Evolutionary conservation across 352 stramenopile species (phyloP), one percentile per base, ranked within the genome.

Genomic region (Globisporangium cystogenes): DNA sequence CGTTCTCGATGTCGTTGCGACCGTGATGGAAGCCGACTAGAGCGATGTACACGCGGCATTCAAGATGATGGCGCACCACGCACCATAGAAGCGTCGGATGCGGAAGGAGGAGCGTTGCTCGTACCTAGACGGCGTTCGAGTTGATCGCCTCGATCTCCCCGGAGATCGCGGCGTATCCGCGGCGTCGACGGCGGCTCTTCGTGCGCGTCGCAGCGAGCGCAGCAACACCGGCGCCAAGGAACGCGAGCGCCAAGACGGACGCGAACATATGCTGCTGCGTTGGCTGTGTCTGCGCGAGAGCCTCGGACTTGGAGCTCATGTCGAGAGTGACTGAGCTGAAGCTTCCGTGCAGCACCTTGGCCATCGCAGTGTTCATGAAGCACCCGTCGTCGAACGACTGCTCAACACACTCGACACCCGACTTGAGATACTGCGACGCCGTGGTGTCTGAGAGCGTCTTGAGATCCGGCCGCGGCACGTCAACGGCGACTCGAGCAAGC

Each of bases 331-430:
- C 16, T 6, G 31, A 42, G 18, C 51, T 42, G 27, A 56, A 49
- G 31, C 27, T 20, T 10, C 40, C 21, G 14, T 57, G 33, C 20
- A 57, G 35, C 15, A 43, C 31, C 33, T 57, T 57, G 42, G 29
- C 27, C 42, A 57, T 51, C 7, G 51, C 42, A 0, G 31, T 35
- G 24, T 51, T 49, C 42, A 57, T 57, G 35, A 57, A 57, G 29
- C 41, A 57, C 7, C 51, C 51, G 21, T 35, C n/a, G 3, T 49
- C 41, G 29, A 23, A 42, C 20, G 40, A 44, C 15, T 18, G 26
- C 36, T 55, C 33, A 18, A 33, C 51, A 33, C 51, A 57, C 23
- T 57, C 21, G 4, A 50, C 41, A 4, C 51, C 51, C 2, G 41
- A 45, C 23, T 57, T 15, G 10, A 57, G 27, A 29, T 57, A 57